These are phyloP conservation scores for Aspergillus eucalypticola DNA, from an alignment of 2,329 filamentous ascomycete genomes.

Conservation along the genomic window DNA sequence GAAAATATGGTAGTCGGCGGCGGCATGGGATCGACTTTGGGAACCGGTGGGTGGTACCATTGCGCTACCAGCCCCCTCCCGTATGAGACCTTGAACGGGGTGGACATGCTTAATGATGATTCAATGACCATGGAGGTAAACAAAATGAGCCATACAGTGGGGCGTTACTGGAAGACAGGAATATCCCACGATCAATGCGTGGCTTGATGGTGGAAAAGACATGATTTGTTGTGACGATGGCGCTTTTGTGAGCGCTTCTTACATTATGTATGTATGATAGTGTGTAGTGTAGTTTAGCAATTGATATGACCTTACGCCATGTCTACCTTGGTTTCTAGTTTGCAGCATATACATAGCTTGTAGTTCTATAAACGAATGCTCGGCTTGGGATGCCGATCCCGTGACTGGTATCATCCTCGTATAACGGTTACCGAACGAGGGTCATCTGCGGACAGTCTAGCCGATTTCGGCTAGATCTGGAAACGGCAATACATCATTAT, in stretches of 20 bases:
- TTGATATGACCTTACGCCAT: background rate
- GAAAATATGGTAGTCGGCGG: constrained; percentile 76
- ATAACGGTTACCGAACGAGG: background rate
- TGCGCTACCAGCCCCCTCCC: constrained; percentile 49
- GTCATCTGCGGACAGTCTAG: background rate
- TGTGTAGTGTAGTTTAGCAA: background rate
- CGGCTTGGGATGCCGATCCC: background rate
- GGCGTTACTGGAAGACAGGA: constrained; percentile 13
- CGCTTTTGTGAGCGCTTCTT: background rate
- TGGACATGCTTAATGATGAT: constrained; percentile 15
- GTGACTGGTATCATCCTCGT: background rate
- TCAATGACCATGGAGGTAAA: constrained; percentile 5
- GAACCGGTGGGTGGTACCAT: constrained; percentile 77
- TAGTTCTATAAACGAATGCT: no score
- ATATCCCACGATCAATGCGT: background rate
- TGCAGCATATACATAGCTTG: no score
- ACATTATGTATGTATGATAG: background rate
- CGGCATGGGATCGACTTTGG: constrained; percentile 87
- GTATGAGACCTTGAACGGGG: constrained; percentile 19
- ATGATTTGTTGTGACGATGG: background rate
- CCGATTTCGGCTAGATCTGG: constrained; percentile 1
- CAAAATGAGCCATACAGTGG: constrained; percentile 8
- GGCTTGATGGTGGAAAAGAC: background rate
- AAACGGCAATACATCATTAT: constrained; percentile 21
- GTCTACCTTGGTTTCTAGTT: no score